These are phyloP conservation scores for Tuber calosporum DNA, from an alignment of 495 filamentous ascomycete genomes.

Conservation along the genomic window DNA sequence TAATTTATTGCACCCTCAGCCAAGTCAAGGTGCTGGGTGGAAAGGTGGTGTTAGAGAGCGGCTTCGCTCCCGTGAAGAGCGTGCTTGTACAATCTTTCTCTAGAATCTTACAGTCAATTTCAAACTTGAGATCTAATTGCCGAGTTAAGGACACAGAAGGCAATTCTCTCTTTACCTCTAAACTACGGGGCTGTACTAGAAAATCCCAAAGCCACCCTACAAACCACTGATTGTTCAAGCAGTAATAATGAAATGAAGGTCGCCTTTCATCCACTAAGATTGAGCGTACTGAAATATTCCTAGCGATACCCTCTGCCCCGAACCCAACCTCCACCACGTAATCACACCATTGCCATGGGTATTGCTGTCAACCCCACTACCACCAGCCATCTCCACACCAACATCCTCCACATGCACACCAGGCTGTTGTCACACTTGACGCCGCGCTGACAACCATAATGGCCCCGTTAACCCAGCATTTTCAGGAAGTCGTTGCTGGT, in stretches of 20 bases:
- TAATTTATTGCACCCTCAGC: background rate
- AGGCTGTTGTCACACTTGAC: background rate
- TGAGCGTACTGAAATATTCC: background rate
- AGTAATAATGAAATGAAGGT: background rate
- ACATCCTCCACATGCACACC: background rate
- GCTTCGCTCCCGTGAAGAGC: background rate
- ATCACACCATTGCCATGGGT: background rate
- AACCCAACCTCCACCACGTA: background rate
- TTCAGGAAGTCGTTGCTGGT: background rate
- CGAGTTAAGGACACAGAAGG: background rate
- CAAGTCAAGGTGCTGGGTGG: background rate
- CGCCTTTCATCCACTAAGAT: background rate
- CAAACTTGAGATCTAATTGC: background rate
- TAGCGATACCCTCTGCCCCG: background rate
- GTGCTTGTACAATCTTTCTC: background rate
- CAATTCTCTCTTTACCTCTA: background rate
- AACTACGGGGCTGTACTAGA: background rate
- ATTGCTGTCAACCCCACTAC: background rate
- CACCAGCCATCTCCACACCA: background rate
- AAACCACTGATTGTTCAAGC: background rate
- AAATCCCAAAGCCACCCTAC: background rate
- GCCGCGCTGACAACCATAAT: background rate
- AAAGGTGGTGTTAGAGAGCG: background rate
- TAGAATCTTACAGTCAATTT: background rate
- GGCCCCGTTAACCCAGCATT: background rate